Base-by-base conservation (phyloP, 192 early-diverging fungal species). In the Coemansia sp. region DNA sequence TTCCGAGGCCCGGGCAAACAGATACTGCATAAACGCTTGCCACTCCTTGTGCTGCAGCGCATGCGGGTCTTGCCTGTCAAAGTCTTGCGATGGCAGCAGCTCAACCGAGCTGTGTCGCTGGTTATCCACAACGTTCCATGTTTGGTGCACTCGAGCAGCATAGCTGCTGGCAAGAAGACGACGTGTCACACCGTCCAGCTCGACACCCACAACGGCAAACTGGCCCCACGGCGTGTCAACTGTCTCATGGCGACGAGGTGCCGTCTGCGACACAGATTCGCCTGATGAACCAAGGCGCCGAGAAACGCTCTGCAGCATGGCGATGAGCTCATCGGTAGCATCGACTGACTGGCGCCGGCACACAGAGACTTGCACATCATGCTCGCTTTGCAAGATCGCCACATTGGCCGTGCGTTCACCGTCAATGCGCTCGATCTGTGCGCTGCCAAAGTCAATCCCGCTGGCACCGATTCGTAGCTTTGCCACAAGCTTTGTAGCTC, bases 81-180 rank as follows among this genome's bases (percentile, higher is more conserved):
- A 54, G 57, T 21, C n/a, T 2, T 26, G 51, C 38, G 59, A 12
- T 9, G 77, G 71, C 7, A 52, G 23, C n/a, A 81, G 50, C 60
- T 67, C 73, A 0, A 75, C 66, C 16, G 67, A 62, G 63, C 72
- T 81, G 59, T 57, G 67, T 8, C 56, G 57, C 57, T 60, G 63
- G 38, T 72, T 62, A 17, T 75, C 69, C 9, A 81, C 48, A 14
- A 75, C 37, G 26, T 75, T 62, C 78, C 72, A 81, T 3, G 57
- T 65, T 57, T 81, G 72, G 16, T 56, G 78, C 35, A 75, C 67
- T 0, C 48, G 26, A 5, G 56, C 61, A 0, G 23, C n/a, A 6
- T 62, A 43, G 5, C 63, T 69, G 43, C 16, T 64, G 48, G 23
- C 45, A 1, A 72, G 53, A 14, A 22, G 47, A 7, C 45, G 41